Base-by-base conservation (phyloP, 1,284 basidiomycete genomes). In the Stereum hirsutum region DNA sequence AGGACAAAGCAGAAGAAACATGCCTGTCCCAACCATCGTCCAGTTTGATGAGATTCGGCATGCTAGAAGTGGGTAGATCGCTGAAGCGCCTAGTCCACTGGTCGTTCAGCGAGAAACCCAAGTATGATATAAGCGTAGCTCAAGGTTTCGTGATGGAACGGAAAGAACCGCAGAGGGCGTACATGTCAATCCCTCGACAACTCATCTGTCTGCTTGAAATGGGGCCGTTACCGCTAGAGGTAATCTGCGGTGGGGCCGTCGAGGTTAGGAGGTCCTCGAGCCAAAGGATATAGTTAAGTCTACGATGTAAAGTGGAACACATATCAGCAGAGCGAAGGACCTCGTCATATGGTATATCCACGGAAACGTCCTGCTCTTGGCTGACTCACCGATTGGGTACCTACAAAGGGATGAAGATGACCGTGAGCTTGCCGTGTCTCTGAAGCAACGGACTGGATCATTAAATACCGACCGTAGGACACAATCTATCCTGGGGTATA, bases 71-170 rank as follows among this genome's bases (percentile, higher is more conserved):
- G 93, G 83, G 52, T 97, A 98, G 49, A 98, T 92, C 0, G 80
- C 88, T 0, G 89, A 87, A 6, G 92, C 82, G 1, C 94, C 94
- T 6, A 91, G 95, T 14, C 94, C 94, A 32, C 92, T 94, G 50
- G 28, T 47, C 50, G 41, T 35, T 26, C 25, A 7, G 26, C 8
- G 17, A 42, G 23, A n/a, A 38, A 6, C 17, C 24, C 43, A 25
- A 24, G 12, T 8, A 26, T 23, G 11, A 6, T 2, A n/a, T 21
- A 46, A 32, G 2, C 28, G 40, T 19, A 21, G n/a, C 3, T 25
- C 5, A 20, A 17, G 23, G 28, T 14, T n/a, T n/a, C n/a, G n/a
- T n/a, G n/a, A n/a, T n/a, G n/a, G n/a, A n/a, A n/a, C n/a, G n/a
- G n/a, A n/a, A n/a, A n/a, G n/a, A n/a, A n/a, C n/a, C n/a, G n/a